These are phyloP conservation scores for Penicillium oxalicum DNA, from an alignment of 2,329 filamentous ascomycete species.

Conservation along the genomic window DNA sequence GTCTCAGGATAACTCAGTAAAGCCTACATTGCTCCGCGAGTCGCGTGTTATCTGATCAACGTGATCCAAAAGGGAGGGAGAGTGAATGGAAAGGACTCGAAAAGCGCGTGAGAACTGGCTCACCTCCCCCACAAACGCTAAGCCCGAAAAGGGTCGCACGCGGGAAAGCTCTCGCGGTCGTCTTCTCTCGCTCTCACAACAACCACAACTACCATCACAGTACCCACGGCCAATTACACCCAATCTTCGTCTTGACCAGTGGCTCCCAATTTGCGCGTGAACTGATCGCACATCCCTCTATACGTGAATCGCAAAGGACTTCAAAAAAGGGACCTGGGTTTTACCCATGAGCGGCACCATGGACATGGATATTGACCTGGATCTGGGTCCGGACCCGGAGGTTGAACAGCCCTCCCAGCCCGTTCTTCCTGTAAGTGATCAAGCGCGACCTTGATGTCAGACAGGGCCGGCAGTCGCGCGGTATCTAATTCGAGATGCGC, in stretches of 20 bases:
- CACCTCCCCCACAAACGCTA: slow-evolving; percentile 13
- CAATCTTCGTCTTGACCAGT: neutral
- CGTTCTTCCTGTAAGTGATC: slow-evolving; percentile 28
- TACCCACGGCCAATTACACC: neutral
- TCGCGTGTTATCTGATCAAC: no score
- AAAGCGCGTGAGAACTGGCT: neutral
- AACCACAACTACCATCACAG: neutral
- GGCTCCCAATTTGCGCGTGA: neutral
- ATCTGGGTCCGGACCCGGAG: slow-evolving; percentile 48
- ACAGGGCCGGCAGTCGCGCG: neutral
- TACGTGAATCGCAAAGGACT: neutral
- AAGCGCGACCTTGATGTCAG: neutral
- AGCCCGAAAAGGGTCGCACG: slow-evolving; percentile 8
- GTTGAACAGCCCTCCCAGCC: slow-evolving; percentile 38
- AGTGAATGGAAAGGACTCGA: no score
- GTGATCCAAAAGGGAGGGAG: no score
- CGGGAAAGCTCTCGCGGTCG: slow-evolving; percentile 11
- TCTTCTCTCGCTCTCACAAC: slow-evolving; percentile 7
- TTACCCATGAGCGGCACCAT: slow-evolving; percentile 40
- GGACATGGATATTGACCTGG: slow-evolving; percentile 71
- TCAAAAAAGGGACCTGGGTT: slow-evolving; percentile 1
- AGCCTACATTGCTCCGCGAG: no score
- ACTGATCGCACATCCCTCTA: neutral
- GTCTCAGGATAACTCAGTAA: no score
- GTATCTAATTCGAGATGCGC: slow-evolving; percentile 3